Percentiles rank a stretch among this genome's conserved stretches.
These are phyloP conservation scores for Cordia subcordata DNA, from an alignment of 257 asterid species.

Conservation along the genomic window DNA sequence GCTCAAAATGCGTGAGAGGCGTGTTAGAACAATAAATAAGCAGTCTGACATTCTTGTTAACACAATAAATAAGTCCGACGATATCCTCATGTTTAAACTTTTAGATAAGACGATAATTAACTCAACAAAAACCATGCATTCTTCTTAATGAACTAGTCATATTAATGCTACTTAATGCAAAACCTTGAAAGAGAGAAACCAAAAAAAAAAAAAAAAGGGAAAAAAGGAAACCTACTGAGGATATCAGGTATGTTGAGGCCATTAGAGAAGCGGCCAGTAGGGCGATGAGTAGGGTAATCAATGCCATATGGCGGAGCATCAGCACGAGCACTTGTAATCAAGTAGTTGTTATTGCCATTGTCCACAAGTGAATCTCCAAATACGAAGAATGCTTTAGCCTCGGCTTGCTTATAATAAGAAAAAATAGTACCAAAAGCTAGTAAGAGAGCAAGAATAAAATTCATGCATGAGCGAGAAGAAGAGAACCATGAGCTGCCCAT, in stretches of 20 bases:
- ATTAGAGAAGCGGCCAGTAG: conserved; percentile 90
- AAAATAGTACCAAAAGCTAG: conserved; percentile 25
- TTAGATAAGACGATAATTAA: no score
- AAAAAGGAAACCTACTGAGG: conserved; percentile 33
- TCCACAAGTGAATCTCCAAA: conserved; percentile 91
- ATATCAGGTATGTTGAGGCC: conserved; percentile 87
- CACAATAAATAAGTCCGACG: no score
- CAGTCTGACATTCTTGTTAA: no score
- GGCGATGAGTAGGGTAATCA: conserved; percentile 65
- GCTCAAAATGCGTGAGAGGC: no score
- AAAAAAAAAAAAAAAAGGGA: no score
- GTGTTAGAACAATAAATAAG: no score
- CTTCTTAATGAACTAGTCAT: background rate
- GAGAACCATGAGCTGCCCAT: conserved; percentile 22
- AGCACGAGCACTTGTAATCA: conserved; percentile 69
- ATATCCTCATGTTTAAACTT: no score
- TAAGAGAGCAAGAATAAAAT: conserved; percentile 14
- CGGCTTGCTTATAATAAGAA: conserved; percentile 25
- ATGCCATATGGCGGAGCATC: conserved; percentile 86
- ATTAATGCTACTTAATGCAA: background rate
- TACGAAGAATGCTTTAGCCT: conserved; percentile 72
- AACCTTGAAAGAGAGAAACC: background rate
- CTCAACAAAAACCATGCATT: no score
- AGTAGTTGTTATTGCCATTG: conserved; percentile 81
- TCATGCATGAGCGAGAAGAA: conserved; percentile 15